Base-by-base conservation (phyloP, 805 yeast species). In the Maudiozyma turicensis region DNA sequence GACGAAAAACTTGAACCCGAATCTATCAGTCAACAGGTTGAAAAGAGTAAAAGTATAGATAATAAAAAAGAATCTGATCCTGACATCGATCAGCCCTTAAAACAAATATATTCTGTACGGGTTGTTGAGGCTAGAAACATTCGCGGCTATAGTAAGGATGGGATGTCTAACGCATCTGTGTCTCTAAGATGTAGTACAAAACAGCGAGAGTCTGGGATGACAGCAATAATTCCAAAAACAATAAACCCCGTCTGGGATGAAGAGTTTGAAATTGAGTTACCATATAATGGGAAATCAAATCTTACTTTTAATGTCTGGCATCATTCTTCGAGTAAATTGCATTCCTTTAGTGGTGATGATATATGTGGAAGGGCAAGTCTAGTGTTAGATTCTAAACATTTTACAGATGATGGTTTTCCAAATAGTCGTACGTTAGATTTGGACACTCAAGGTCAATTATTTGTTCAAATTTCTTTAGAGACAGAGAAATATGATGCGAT, bases 241-340 rank as follows among this genome's bases (percentile, higher is more conserved):
- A 67, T 76, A 34, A 80, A 81, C 56, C 96, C 97, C 0, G 77
- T 75, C 13, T 91, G 95, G 95, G 86, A 86, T 58, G 96, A 90
- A 68, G 86, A 84, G 49, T 86, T 88, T 61, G 95, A 88, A 62
- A 50, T 68, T 30, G 67, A 60, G 33, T 58, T 72, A 3, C 64
- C 66, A 0, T 72, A 74, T 0, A 65, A 71, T 26, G 64, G 74
- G 1, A 60, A 75, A 1, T 67, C 74, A 37, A 71, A 78, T 30
- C 54, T 84, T 1, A 74, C 80, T 1, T 76, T 80, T 1, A 81
- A 83, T 1, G 76, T 86, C 0, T 86, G 95, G 95, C 83, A 82
- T 57, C 83, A 79, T 40, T 67, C 73, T 8, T 58, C 71, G 0
- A 68, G 65, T 40, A 57, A 49, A 30, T 46, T 61, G 8, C 54